Conservation (phyloP, 2,329 filamentous ascomycete genomes). For the Fusarium fujikuroi region DNA sequence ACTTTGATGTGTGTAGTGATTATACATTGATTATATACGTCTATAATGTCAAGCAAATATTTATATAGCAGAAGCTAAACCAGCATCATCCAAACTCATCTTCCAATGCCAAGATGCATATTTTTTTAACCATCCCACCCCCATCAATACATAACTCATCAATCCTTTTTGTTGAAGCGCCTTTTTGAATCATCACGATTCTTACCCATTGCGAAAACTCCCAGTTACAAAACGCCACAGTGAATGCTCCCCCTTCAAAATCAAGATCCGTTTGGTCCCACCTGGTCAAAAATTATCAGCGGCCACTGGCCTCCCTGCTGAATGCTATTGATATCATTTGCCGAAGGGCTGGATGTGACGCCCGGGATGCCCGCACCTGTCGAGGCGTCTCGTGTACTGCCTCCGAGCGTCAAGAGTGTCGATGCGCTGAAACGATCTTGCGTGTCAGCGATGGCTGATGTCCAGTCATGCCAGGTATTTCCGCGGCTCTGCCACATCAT, state of each 20-base stretch:
- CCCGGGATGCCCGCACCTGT: constrained; percentile 28
- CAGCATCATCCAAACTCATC: not conserved
- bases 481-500: constrained; percentile 50
- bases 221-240: constrained; percentile 22
- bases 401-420: constrained; percentile 59
- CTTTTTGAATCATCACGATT: constrained; percentile 6
- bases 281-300: constrained; percentile 47
- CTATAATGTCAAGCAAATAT: constrained; percentile 16
- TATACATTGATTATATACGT: constrained; percentile 30
- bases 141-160: constrained; percentile 31
- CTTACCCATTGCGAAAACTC: constrained; percentile 13
- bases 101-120: constrained; percentile 12
- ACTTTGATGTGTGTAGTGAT: not conserved
- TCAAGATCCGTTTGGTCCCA: constrained; percentile 41
- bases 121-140: not conserved
- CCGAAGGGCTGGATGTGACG: constrained; percentile 26
- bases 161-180: constrained; percentile 1
- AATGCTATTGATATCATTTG: constrained; percentile 45
- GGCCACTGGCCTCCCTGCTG: constrained; percentile 47
- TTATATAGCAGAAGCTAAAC: constrained; percentile 10
- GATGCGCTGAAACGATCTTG: constrained; percentile 62
- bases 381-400: constrained; percentile 38
- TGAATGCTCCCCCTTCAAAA: constrained; percentile 32
- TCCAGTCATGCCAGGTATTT: constrained; percentile 67
- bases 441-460: constrained; percentile 60